Evolutionary conservation across 345 rosid species (phyloP).

Genomic region (Eucalyptus sp.): DNA sequence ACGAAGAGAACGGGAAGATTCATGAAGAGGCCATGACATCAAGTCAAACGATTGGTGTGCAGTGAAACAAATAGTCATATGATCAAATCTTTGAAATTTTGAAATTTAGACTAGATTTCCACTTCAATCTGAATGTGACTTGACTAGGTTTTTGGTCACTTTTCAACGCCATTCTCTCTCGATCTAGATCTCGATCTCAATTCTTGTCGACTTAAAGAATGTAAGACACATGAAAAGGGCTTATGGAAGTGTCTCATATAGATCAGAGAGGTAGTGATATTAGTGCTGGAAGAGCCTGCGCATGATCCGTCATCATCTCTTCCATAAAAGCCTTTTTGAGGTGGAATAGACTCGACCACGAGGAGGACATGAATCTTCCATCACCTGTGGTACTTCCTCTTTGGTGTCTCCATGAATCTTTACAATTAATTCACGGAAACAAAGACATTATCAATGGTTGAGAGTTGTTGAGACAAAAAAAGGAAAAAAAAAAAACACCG

Average conservation of each 20-base stretch:
- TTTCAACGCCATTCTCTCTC: neutral
- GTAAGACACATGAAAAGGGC: neutral
- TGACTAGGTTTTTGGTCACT: neutral
- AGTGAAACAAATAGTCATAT: neutral
- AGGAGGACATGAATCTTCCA: neutral
- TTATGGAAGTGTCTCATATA: neutral
- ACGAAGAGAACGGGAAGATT: neutral
- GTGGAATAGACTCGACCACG: neutral
- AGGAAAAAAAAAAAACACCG: fast-evolving
- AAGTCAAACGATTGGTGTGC: neutral
- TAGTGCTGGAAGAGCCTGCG: neutral
- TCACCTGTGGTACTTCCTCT: neutral
- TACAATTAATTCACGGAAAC: neutral
- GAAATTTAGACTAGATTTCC: neutral
- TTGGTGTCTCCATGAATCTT: neutral
- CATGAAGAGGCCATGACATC: neutral
- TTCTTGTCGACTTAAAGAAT: neutral
- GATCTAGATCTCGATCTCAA: neutral
- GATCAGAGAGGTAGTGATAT: neutral
- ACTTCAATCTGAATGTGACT: neutral
- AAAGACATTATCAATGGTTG: neutral
- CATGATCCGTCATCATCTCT: neutral
- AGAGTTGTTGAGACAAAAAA: neutral
- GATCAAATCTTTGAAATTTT: neutral
- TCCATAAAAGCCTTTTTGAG: neutral